Evolutionary conservation across 371 early-diverging fungal genomes (phyloP).

Genomic region (Smittium culicis): DNA sequence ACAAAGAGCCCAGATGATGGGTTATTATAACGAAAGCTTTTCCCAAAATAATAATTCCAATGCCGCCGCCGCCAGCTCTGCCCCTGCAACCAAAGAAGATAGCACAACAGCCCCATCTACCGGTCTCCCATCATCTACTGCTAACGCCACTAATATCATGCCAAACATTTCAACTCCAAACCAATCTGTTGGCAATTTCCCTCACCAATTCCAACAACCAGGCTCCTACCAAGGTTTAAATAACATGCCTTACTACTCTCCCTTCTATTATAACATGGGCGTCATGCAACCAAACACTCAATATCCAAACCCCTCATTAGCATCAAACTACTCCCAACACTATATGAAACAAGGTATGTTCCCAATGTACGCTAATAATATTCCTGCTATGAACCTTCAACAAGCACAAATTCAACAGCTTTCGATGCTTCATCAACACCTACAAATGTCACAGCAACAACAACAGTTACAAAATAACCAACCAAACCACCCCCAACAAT

Average conservation of each 20-base stretch:
- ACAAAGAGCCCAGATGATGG: too few relatives aligned
- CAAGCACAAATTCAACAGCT: too few relatives aligned
- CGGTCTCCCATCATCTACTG: slow-evolving; percentile 22
- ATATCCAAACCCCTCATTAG: slow-evolving; percentile 41
- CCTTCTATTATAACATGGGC: slow-evolving; percentile 44
- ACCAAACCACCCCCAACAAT: slow-evolving; percentile 10
- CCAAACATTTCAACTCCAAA: slow-evolving; percentile 4
- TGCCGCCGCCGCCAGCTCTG: slow-evolving; percentile 15
- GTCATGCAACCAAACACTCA: slow-evolving; percentile 42
- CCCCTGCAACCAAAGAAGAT: slow-evolving; percentile 16
- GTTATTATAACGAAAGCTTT: too few relatives aligned
- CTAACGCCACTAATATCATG: slow-evolving; percentile 23
- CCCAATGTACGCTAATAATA: too few relatives aligned
- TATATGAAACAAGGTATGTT: too few relatives aligned
- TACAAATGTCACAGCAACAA: too few relatives aligned
- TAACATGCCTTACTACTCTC: slow-evolving; percentile 64
- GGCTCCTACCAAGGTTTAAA: slow-evolving; percentile 29
- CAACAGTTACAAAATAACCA: slow-evolving; percentile 10
- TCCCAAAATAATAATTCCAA: too few relatives aligned
- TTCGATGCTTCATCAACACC: too few relatives aligned
- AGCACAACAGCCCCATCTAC: slow-evolving; percentile 16
- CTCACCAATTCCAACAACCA: slow-evolving; percentile 15
- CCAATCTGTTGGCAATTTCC: neutral
- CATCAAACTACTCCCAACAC: too few relatives aligned
- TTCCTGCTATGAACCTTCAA: too few relatives aligned